Percentiles rank a stretch among this genome's conserved stretches.
Conservation (phyloP, 305 asterid species). For the Fraxinus sp. region DNA sequence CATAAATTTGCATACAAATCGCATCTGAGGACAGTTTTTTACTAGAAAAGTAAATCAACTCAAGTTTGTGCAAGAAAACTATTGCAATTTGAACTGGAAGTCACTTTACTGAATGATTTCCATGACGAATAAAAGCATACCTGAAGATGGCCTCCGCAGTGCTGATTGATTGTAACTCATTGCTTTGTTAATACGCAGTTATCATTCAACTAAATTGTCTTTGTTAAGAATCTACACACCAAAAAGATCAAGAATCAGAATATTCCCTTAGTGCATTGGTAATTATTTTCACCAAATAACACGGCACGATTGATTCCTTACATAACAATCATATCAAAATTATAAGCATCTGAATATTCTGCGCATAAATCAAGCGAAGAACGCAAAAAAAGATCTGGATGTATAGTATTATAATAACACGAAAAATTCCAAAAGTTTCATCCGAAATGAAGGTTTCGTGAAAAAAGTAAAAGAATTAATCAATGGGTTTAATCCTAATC, state of each 20-base stretch:
- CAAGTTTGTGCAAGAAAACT: not conserved
- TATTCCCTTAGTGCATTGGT: not conserved
- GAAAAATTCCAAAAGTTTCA: not conserved
- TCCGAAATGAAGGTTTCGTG: not conserved
- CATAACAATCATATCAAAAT: not conserved
- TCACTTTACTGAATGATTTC: not conserved
- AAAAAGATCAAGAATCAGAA: slow-evolving; percentile 15
- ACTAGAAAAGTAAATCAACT: not conserved
- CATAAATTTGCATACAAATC: not conserved
- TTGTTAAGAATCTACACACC: slow-evolving; percentile 25
- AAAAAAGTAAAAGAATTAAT: not conserved
- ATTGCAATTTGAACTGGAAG: not conserved
- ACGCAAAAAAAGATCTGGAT: not conserved
- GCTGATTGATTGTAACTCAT: slow-evolving; percentile 42
- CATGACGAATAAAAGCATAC: slow-evolving; percentile 33
- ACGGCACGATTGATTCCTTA: not conserved
- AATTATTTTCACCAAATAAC: not conserved
- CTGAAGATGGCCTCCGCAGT: slow-evolving; percentile 58
- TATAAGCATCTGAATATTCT: not conserved
- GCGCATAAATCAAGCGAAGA: not conserved
- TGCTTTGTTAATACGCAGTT: slow-evolving; percentile 36
- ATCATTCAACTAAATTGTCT: slow-evolving; percentile 40
- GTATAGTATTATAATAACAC: not conserved
- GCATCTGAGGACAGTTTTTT: not conserved
- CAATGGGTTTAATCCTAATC: not conserved